Evolutionary conservation across 495 filamentous ascomycete genomes (phyloP).

Genomic region (Daldinia childiae): DNA sequence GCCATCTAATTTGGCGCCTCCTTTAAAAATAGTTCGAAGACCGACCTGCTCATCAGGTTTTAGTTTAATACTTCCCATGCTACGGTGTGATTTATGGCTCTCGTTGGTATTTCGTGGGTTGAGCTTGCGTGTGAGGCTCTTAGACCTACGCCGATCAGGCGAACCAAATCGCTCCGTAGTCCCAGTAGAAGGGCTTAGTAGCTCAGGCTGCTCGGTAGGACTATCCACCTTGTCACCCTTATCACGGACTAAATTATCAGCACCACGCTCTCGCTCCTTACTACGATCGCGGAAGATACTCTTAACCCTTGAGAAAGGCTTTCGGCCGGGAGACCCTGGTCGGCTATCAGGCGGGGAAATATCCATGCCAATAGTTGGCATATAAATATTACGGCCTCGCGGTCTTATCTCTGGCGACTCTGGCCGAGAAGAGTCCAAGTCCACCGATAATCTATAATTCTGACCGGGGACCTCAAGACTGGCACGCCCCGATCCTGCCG

Average conservation of each 20-base stretch:
- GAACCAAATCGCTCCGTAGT: constrained; percentile 43
- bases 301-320: constrained; percentile 57
- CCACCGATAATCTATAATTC: constrained; percentile 50
- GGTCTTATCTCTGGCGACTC: constrained; percentile 50
- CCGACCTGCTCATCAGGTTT: constrained; percentile 54
- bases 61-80: constrained; percentile 50
- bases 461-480: constrained; percentile 55
- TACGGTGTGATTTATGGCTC: constrained; percentile 53
- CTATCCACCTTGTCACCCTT: constrained; percentile 39
- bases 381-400: constrained; percentile 39
- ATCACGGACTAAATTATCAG: constrained; percentile 30
- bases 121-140: constrained; percentile 52
- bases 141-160: constrained; percentile 47
- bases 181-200: constrained; percentile 33
- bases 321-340: constrained; percentile 55
- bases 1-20: constrained; percentile 56
- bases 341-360: constrained; percentile 55
- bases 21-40: constrained; percentile 55
- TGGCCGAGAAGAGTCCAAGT: constrained; percentile 54
- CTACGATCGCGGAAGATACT: constrained; percentile 60
- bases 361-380: constrained; percentile 55
- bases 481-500: constrained; percentile 39
- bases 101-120: constrained; percentile 43
- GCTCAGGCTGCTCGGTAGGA: constrained; percentile 35
- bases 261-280: constrained; percentile 44